Conservation (phyloP, 2,329 filamentous ascomycete genomes). For the Cladobotryum mycophilum region DNA sequence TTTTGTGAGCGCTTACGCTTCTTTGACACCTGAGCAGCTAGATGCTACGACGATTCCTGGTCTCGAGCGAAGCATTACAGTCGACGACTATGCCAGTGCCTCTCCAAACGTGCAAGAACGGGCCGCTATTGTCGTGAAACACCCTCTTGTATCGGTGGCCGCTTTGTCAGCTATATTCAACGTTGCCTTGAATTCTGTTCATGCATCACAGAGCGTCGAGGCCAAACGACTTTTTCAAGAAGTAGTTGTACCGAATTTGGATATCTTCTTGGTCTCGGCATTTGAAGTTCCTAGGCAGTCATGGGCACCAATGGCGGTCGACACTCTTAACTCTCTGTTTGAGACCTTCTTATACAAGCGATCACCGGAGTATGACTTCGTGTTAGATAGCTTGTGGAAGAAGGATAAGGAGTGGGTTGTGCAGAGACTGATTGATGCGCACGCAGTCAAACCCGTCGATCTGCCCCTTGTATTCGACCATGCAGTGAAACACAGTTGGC, state of each 20-base stretch:
- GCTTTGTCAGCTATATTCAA: constrained; percentile 67
- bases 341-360: constrained; percentile 77
- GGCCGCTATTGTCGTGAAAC: constrained; percentile 61
- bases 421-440: constrained; percentile 71
- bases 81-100: constrained; percentile 49
- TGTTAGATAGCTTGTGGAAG: constrained; percentile 85
- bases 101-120: constrained; percentile 44
- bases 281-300: constrained; percentile 67
- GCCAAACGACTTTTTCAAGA: constrained; percentile 61
- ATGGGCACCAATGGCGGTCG: constrained; percentile 67
- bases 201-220: constrained; percentile 56
- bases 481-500: constrained; percentile 74
- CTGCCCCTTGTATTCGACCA: constrained; percentile 48
- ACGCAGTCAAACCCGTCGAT: constrained; percentile 62
- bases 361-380: constrained; percentile 75
- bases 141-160: constrained; percentile 82
- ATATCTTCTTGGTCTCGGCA: constrained; percentile 72
- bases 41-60: constrained; percentile 81
- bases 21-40: constrained; percentile 65
- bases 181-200: constrained; percentile 54
- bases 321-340: constrained; percentile 71
- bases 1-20: constrained; percentile 85
- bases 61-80: constrained; percentile 69
- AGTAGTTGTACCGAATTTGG: constrained; percentile 65
- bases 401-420: constrained; percentile 86